phyloP scores from a whole-genome alignment of 2,329 filamentous ascomycete genomes.

The Chaetothyriales sp. region DNA sequence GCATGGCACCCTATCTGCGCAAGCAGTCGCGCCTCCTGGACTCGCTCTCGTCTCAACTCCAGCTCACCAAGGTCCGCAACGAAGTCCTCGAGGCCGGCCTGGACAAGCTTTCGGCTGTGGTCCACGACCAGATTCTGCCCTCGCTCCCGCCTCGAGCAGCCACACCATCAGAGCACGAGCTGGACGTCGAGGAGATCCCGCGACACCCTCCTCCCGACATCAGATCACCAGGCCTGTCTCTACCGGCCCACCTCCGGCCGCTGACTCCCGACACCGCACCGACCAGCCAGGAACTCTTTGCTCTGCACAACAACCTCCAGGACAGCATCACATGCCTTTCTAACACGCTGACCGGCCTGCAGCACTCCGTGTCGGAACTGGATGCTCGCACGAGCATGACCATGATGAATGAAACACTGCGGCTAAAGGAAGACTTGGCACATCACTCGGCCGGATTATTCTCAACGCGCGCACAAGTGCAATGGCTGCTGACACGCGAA shows the following conservation, averaged over 20 bases:
- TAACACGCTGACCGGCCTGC: constrained; percentile 41
- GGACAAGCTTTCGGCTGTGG: constrained; percentile 25
- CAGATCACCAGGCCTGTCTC: constrained; percentile 10
- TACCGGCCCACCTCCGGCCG: constrained; percentile 13
- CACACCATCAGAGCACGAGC: constrained; percentile 7
- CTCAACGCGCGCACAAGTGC: constrained; percentile 46
- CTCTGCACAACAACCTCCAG: constrained; percentile 41
- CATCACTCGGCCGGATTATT: constrained; percentile 48
- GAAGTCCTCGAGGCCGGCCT: constrained; percentile 35
- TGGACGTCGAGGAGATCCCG: constrained; percentile 16
- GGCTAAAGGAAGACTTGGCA: constrained; percentile 48
- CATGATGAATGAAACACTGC: constrained; percentile 48
- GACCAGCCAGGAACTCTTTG: constrained; percentile 44
- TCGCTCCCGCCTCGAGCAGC: constrained; percentile 8
- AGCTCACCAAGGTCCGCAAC: constrained; percentile 33
- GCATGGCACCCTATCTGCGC: constrained; percentile 32
- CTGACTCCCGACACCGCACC: constrained; percentile 19
- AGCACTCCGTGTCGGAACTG: constrained; percentile 42
- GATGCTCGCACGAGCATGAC: constrained; percentile 50
- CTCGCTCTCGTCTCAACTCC: constrained; percentile 31
- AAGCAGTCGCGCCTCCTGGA: constrained; percentile 30
- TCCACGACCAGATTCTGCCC: constrained; percentile 11
- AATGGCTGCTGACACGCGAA: constrained; percentile 48
- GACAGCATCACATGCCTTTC: constrained; percentile 10
- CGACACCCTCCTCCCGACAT: constrained; percentile 11